Evolutionary conservation across 202 grass and related monocot species (phyloP).

Genomic region (Hordeum pubiflorum): DNA sequence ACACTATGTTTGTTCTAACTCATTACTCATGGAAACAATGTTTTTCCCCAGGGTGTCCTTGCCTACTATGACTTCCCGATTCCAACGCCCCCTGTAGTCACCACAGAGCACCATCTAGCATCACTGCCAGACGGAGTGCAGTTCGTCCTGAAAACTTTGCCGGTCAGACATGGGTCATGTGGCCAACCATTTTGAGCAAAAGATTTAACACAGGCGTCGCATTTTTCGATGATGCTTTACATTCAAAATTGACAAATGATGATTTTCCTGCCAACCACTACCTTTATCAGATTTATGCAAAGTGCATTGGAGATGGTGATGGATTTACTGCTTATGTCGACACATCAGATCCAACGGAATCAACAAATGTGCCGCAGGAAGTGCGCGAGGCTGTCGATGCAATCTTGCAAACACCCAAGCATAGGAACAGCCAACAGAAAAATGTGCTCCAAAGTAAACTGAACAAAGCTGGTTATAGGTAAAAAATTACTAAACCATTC

Average conservation of each 20-base stretch:
- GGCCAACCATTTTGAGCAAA: neutral
- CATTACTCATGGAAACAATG: neutral
- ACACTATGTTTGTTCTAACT: neutral
- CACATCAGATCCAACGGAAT: slow-evolving; percentile 29
- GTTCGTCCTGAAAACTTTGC: slow-evolving; percentile 37
- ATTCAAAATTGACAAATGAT: neutral
- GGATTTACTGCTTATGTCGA: slow-evolving; percentile 44
- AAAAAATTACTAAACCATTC: neutral
- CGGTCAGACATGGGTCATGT: slow-evolving; percentile 29
- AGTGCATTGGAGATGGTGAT: slow-evolving; percentile 39
- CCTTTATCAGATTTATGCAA: slow-evolving; percentile 16
- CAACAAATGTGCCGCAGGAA: slow-evolving; percentile 19
- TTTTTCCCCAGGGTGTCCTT: slow-evolving; percentile 39
- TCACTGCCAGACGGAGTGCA: slow-evolving; percentile 29
- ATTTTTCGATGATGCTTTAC: neutral
- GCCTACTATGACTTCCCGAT: slow-evolving; percentile 35
- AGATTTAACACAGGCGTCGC: neutral
- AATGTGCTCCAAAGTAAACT: slow-evolving; percentile 13
- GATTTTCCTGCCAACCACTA: neutral
- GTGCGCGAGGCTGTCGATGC: slow-evolving; percentile 14
- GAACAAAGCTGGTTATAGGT: slow-evolving; percentile 31
- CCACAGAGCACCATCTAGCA: neutral
- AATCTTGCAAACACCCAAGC: slow-evolving; percentile 4
- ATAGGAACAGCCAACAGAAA: neutral
- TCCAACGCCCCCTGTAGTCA: neutral